Percentiles rank a stretch among this genome's conserved stretches.
Conservation (phyloP, 2,329 filamentous ascomycete species). For the Aspergillus sp. region DNA sequence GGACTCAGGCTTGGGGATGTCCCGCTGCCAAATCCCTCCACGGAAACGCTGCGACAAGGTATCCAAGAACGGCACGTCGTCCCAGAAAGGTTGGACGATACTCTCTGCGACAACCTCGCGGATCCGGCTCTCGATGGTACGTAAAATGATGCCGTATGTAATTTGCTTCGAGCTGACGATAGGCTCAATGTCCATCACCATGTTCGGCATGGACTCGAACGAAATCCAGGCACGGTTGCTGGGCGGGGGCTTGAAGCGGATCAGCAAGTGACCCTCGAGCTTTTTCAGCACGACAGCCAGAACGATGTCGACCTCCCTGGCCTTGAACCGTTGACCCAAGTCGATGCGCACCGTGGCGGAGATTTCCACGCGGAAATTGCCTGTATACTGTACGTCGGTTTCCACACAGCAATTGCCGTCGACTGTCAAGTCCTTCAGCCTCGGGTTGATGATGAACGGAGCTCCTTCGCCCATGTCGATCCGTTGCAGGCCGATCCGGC, state of each 20-base stretch:
- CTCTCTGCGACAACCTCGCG: conserved; percentile 93
- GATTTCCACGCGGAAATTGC: conserved; percentile 85
- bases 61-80: conserved; percentile 87
- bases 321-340: conserved; percentile 82
- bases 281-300: conserved; percentile 82
- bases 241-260: conserved; percentile 90
- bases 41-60: conserved; percentile 76
- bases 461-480: conserved; percentile 85
- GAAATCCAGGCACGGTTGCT: conserved; percentile 96
- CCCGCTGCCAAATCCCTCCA: conserved; percentile 74
- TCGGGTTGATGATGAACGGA: conserved; percentile 84
- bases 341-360: conserved; percentile 92
- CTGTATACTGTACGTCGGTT: conserved; percentile 82
- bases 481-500: conserved; percentile 74
- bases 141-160: conserved; percentile 86
- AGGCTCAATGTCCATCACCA: conserved; percentile 92
- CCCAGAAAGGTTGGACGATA: conserved; percentile 90
- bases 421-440: conserved; percentile 82
- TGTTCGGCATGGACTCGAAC: conserved; percentile 89
- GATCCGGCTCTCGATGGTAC: conserved; percentile 92
- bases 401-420: conserved; percentile 88
- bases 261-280: conserved; percentile 77
- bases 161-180: conserved; percentile 95
- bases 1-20: conserved; percentile 42
- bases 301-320: conserved; percentile 83